Base-by-base conservation (phyloP, 345 rosid species). In the Gynandropsis gynandra region DNA sequence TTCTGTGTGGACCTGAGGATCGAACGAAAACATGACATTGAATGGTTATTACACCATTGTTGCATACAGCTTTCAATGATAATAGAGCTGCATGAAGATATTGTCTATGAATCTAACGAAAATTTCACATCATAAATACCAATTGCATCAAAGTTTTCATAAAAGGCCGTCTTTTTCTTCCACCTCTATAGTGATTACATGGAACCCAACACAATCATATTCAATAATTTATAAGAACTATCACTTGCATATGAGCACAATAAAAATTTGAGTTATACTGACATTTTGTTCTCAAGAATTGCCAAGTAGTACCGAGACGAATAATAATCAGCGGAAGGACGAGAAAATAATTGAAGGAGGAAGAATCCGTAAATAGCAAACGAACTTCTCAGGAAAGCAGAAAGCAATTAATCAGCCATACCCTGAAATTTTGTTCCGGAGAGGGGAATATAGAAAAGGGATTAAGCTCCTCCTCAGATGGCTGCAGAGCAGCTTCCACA, bases 401-500 rank as follows among this genome's bases (percentile, higher is more conserved):
- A 47, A 49, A 13, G 39, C 58, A 18, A 47, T 16, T 16, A 20
- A 36, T 16, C 4, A 34, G 24, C n/a, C n/a, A n/a, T 71, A 85
- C 97, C 97, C 77, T 80, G 71, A 70, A 61, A 73, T 93, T 93
- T 59, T 93, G 92, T 56, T 78, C 80, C 4, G 97, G 99, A 58
- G 52, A 77, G 39, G 95, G 95, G 72, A 93, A 93, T 58, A 75
- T 75, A 37, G 76, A 59, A 76, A 64, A 88, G 18, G 99, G 99
- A 76, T 81, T 81, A 38, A 93, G 76, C 17, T 87, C 95, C 72
- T 92, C 98, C 60, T 93, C 99, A 24, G 83, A 70, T 36, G 82
- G 83, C 70, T 70, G 77, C 42, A 77, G 74, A 60, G 65, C 68
- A 64, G 71, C 70, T 60, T 69, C 95, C 47, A 46, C 74, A 33